Conservation (phyloP, 768 basidiomycete genomes). For the Trametes coccinea region DNA sequence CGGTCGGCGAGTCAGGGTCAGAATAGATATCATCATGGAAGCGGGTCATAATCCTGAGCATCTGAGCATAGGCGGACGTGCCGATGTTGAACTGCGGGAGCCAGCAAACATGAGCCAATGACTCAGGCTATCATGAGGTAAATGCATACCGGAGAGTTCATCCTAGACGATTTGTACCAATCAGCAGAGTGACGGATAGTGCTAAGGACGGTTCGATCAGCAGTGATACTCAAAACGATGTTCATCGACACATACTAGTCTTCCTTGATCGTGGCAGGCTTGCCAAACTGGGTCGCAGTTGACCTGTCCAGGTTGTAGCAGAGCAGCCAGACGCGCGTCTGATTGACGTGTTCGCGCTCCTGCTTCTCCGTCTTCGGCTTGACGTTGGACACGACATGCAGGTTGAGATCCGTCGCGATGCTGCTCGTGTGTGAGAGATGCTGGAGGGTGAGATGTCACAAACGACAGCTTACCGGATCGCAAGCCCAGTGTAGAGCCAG, state of each 20-base stretch:
- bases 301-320: slow-evolving; percentile 90
- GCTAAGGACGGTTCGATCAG: slow-evolving; percentile 31
- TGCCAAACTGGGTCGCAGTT: slow-evolving; percentile 85
- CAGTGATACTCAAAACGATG: too few species aligned
- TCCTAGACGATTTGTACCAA: slow-evolving; percentile 73
- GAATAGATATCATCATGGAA: slow-evolving; percentile 82
- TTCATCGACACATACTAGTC: slow-evolving; percentile 55
- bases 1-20: slow-evolving; percentile 63
- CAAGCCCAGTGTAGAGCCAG: slow-evolving; percentile 87
- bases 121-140: not conserved
- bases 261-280: slow-evolving; percentile 85
- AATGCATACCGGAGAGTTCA: slow-evolving; percentile 53
- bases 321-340: slow-evolving; percentile 86
- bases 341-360: slow-evolving; percentile 82
- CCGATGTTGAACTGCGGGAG: slow-evolving; percentile 66
- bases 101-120: not conserved
- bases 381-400: slow-evolving; percentile 75
- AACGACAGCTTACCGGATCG: slow-evolving; percentile 56
- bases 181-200: slow-evolving; percentile 70
- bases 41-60: slow-evolving; percentile 67
- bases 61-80: slow-evolving; percentile 68
- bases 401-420: slow-evolving; percentile 86
- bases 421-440: slow-evolving; percentile 38
- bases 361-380: slow-evolving; percentile 74
- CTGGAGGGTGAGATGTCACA: not conserved